Percentiles rank a stretch among this genome's conserved stretches.
Evolutionary conservation across 176 grass and related monocot genomes (phyloP).

Genomic region (Bothriochloa decipiens): DNA sequence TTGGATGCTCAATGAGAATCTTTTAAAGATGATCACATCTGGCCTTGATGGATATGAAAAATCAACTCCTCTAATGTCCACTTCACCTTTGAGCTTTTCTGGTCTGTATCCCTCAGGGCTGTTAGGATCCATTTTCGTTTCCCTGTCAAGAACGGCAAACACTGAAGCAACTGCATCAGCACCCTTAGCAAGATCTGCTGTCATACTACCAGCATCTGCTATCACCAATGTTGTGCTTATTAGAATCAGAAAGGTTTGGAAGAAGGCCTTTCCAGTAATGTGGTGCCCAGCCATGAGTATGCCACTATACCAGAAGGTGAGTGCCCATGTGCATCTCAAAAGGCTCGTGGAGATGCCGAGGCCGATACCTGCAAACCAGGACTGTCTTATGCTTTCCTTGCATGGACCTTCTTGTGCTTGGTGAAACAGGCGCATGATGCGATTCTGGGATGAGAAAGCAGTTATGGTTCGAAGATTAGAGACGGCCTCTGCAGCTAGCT

Average conservation of each 20-base stretch:
- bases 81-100: slow-evolving; percentile 65
- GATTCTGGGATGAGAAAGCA: slow-evolving; percentile 88
- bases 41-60: slow-evolving; percentile 83
- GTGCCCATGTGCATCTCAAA: slow-evolving; percentile 80
- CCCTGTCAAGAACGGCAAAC: slow-evolving; percentile 77
- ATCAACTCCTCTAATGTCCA: slow-evolving; percentile 76
- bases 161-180: slow-evolving; percentile 80
- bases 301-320: slow-evolving; percentile 93
- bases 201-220: slow-evolving; percentile 93
- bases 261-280: slow-evolving; percentile 74
- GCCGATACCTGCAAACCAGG: slow-evolving; percentile 82
- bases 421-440: slow-evolving; percentile 68
- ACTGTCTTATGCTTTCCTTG: slow-evolving; percentile 68
- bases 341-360: slow-evolving; percentile 82
- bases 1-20: slow-evolving; percentile 83
- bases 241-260: slow-evolving; percentile 95
- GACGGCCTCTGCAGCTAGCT: slow-evolving; percentile 82
- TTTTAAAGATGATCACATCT: slow-evolving; percentile 77
- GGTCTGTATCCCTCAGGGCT: slow-evolving; percentile 59
- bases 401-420: slow-evolving; percentile 65
- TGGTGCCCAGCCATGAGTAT: slow-evolving; percentile 57
- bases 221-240: slow-evolving; percentile 89
- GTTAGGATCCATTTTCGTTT: slow-evolving; percentile 75
- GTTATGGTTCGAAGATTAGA: slow-evolving; percentile 87
- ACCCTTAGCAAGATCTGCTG: slow-evolving; percentile 90